Evolutionary conservation across 2,329 filamentous ascomycete genomes (phyloP).

Genomic region (Cryphonectria parasitica): DNA sequence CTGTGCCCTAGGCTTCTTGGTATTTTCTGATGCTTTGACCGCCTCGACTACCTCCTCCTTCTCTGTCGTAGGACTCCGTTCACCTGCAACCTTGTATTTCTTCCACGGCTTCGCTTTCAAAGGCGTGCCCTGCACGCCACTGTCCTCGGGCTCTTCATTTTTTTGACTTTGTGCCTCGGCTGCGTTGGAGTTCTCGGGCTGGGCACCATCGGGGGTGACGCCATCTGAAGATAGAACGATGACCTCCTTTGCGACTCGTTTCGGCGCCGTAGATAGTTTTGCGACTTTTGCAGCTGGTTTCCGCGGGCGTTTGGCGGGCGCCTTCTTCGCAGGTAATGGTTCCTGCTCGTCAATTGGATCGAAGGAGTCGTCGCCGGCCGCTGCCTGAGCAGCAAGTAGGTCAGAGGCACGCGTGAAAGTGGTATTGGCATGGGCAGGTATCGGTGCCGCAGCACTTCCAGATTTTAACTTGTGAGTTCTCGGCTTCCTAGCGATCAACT

Average conservation of each 20-base stretch:
- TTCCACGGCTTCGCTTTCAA: conserved; percentile 42
- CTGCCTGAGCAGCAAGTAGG: conserved; percentile 38
- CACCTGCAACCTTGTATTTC: conserved; percentile 38
- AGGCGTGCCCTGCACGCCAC: conserved; percentile 22
- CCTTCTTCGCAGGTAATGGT: background rate
- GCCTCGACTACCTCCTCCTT: background rate
- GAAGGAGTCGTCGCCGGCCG: conserved; percentile 9
- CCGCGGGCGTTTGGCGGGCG: conserved; percentile 1
- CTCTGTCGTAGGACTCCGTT: background rate
- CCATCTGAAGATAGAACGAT: conserved; percentile 29
- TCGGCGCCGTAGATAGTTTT: conserved; percentile 15
- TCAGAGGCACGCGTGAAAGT: conserved; percentile 49
- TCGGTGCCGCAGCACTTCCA: conserved; percentile 43
- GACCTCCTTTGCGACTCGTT: conserved; percentile 23
- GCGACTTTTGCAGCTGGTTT: conserved; percentile 10
- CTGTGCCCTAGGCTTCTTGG: conserved; percentile 34
- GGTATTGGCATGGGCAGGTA: conserved; percentile 41
- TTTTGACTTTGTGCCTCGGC: conserved; percentile 24
- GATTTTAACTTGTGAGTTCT: conserved; percentile 40
- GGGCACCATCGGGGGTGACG: conserved; percentile 14
- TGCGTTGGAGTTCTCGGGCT: background rate
- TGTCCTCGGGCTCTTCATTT: conserved; percentile 8
- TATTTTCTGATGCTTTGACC: conserved; percentile 34
- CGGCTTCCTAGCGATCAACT: conserved; percentile 48
- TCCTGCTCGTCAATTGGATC: conserved; percentile 23